phyloP scores from a whole-genome alignment of 768 basidiomycete genomes.

The Tulasnella sp. region DNA sequence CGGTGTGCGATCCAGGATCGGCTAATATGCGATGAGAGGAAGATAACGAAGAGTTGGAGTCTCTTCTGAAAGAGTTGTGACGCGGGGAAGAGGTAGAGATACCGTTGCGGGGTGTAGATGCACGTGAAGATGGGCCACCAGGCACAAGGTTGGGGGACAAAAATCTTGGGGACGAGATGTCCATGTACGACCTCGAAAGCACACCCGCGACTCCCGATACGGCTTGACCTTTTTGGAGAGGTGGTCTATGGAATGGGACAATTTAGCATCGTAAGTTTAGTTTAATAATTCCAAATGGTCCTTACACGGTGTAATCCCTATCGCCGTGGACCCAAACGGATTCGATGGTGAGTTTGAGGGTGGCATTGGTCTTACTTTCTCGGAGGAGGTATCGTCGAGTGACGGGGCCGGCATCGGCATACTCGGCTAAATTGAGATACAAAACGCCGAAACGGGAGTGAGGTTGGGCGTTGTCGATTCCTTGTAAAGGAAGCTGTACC shows the following conservation, averaged over 20 bases:
- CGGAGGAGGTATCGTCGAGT: constrained; percentile 53
- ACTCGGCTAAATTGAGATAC: constrained; percentile 62
- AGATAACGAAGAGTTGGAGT: neutral
- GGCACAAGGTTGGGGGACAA: too few relatives aligned
- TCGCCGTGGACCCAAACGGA: constrained; percentile 44
- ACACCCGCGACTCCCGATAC: constrained; percentile 52
- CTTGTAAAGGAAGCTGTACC: constrained; percentile 27
- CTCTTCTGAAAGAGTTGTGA: constrained; percentile 1
- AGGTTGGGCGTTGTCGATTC: constrained; percentile 44
- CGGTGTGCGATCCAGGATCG: constrained; percentile 32
- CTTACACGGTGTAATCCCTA: constrained; percentile 36
- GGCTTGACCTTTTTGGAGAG: constrained; percentile 60
- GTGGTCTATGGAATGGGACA: too few relatives aligned
- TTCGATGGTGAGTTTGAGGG: constrained; percentile 56
- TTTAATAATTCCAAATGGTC: neutral
- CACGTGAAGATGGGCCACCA: too few relatives aligned
- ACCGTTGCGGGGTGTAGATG: constrained; percentile 2
- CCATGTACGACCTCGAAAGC: constrained; percentile 29
- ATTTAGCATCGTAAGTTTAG: neutral
- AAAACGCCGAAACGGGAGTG: constrained; percentile 52
- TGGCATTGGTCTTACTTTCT: constrained; percentile 69
- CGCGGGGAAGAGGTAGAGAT: neutral
- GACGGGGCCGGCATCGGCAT: constrained; percentile 44
- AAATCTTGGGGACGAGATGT: neutral
- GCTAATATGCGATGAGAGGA: neutral